These are phyloP conservation scores for Trametes meyenii DNA, from an alignment of 768 basidiomycete genomes.

Conservation along the genomic window DNA sequence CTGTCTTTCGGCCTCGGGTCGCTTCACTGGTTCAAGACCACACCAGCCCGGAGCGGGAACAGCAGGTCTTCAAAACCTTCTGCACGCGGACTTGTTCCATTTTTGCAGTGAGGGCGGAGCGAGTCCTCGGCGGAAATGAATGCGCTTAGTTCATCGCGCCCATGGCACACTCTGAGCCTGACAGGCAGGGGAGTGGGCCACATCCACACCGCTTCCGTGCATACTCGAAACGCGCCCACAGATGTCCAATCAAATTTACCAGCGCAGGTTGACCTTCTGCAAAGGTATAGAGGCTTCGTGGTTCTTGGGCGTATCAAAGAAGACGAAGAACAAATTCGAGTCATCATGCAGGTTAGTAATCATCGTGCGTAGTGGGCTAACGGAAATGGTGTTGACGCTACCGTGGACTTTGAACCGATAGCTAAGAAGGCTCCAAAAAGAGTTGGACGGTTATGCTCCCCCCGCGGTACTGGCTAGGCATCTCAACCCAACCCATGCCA, in stretches of 20 bases:
- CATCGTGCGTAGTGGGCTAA: background rate
- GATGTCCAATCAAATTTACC: background rate
- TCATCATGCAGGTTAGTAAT: conserved; percentile 49
- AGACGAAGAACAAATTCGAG: conserved; percentile 57
- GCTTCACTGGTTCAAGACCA: background rate
- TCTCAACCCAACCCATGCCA: conserved; percentile 20
- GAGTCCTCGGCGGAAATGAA: too few species aligned
- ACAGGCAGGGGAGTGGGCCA: background rate
- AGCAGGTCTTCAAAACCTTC: background rate
- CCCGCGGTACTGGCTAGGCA: conserved; percentile 42
- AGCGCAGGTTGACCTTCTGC: conserved; percentile 43
- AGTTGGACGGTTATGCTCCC: conserved; percentile 52
- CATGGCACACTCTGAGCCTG: background rate
- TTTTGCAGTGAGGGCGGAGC: too few species aligned
- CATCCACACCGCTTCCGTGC: background rate
- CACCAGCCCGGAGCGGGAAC: background rate
- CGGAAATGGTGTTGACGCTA: background rate
- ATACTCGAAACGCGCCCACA: background rate
- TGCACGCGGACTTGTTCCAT: too few species aligned
- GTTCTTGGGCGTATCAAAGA: conserved; percentile 48
- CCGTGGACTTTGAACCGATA: conserved; percentile 24
- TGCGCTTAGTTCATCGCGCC: too few species aligned
- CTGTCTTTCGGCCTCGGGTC: too few species aligned
- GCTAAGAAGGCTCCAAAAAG: conserved; percentile 52
- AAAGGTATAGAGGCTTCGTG: conserved; percentile 50